These are phyloP conservation scores for Mycena indigotica DNA, from an alignment of 768 basidiomycete species.

Conservation along the genomic window DNA sequence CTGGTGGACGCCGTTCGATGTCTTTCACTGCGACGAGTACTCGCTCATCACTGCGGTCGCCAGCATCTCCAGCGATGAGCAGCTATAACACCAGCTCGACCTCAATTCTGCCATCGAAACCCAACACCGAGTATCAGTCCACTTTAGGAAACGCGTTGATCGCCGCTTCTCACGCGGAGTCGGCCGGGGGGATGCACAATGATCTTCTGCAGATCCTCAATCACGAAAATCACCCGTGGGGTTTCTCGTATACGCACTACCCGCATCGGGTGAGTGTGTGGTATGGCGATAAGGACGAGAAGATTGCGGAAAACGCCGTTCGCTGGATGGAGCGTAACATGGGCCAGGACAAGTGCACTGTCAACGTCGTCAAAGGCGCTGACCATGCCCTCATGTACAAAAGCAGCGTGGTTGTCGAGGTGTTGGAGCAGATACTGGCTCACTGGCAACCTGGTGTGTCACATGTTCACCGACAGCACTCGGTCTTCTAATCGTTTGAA, in stretches of 20 bases:
- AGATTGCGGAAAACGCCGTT: constrained; percentile 88
- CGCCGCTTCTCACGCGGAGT: constrained; percentile 94
- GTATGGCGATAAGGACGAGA: constrained; percentile 94
- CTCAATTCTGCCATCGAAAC: constrained; percentile 30
- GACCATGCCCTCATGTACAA: constrained; percentile 95
- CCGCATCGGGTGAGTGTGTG: constrained; percentile 79
- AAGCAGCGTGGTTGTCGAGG: constrained; percentile 83
- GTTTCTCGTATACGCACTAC: constrained; percentile 84
- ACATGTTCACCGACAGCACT: constrained; percentile 4
- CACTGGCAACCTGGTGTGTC: constrained; percentile 48
- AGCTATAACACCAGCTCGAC: constrained; percentile 37
- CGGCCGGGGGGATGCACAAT: constrained; percentile 84
- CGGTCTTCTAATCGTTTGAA: background rate
- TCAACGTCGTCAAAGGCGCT: constrained; percentile 84
- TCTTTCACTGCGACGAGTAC: constrained; percentile 62
- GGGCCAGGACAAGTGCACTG: constrained; percentile 70
- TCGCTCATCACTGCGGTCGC: constrained; percentile 37
- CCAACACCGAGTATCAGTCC: constrained; percentile 57
- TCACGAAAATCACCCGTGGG: constrained; percentile 86
- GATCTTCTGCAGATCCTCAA: constrained; percentile 93
- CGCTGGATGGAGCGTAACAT: constrained; percentile 90
- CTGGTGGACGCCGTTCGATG: constrained; percentile 67
- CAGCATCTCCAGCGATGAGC: constrained; percentile 55
- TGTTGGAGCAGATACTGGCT: constrained; percentile 68
- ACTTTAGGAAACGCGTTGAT: constrained; percentile 88